phyloP scores from a whole-genome alignment of 2,329 filamentous ascomycete species.

The Scleromitrula shiraiana region DNA sequence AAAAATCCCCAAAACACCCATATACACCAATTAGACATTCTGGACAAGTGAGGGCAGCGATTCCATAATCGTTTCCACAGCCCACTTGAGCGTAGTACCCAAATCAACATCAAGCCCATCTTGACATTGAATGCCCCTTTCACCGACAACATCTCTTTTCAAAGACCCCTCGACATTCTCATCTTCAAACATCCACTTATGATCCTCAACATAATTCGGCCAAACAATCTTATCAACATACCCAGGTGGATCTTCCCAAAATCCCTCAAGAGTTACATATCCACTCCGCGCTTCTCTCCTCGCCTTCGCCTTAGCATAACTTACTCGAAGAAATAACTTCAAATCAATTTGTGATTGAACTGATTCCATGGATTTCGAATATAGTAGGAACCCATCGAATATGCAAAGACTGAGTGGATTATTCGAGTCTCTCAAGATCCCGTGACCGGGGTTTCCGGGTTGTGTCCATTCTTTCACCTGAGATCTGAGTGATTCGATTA shows the following conservation, averaged over 20 bases:
- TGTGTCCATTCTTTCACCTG: slow-evolving; percentile 42
- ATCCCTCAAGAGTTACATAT: slow-evolving; percentile 78
- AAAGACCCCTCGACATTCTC: slow-evolving; percentile 54
- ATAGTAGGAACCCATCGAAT: slow-evolving; percentile 85
- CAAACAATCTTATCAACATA: slow-evolving; percentile 94
- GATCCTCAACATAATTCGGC: slow-evolving; percentile 83
- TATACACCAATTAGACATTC: neutral
- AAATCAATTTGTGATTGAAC: slow-evolving; percentile 60
- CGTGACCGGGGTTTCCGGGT: slow-evolving; percentile 37
- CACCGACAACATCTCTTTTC: slow-evolving; percentile 37
- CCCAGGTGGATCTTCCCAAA: slow-evolving; percentile 89
- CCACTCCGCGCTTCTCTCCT: slow-evolving; percentile 62
- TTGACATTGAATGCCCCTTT: slow-evolving; percentile 42
- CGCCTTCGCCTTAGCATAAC: slow-evolving; percentile 53
- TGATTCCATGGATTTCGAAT: slow-evolving; percentile 45
- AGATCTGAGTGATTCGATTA: slow-evolving; percentile 39
- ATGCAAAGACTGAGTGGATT: slow-evolving; percentile 48
- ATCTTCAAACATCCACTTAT: slow-evolving; percentile 69
- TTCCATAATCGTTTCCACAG: slow-evolving; percentile 52
- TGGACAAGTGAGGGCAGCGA: slow-evolving; percentile 21
- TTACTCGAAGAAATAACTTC: slow-evolving; percentile 69
- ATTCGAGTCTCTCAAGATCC: slow-evolving; percentile 22
- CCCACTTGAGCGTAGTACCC: slow-evolving; percentile 58
- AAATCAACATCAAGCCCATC: slow-evolving; percentile 47
- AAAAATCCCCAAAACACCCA: no score